Conservation (phyloP, 495 filamentous ascomycete species). For the Talaromyces wortmannii region DNA sequence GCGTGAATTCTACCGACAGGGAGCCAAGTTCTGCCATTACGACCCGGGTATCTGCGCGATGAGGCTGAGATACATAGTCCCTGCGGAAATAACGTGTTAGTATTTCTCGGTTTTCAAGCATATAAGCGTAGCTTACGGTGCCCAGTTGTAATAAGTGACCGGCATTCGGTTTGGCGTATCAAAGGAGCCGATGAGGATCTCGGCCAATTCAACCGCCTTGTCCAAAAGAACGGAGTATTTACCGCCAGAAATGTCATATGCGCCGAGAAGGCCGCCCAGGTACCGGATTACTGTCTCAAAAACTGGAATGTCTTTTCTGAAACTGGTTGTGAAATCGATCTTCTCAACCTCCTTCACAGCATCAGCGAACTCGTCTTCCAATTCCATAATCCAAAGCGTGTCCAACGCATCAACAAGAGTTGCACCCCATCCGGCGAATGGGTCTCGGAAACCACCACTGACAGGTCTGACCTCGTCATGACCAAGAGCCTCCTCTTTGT, state of each 20-base stretch:
- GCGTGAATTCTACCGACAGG: slow-evolving; percentile 90
- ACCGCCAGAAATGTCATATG: slow-evolving; percentile 71
- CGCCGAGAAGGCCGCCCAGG: slow-evolving; percentile 72
- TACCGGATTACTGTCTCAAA: slow-evolving; percentile 89
- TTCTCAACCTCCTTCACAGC: slow-evolving; percentile 67
- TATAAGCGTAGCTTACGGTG: slow-evolving; percentile 45
- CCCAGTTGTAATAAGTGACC: slow-evolving; percentile 78
- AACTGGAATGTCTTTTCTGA: slow-evolving; percentile 59
- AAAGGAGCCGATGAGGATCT: slow-evolving; percentile 85
- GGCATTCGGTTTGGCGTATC: slow-evolving; percentile 98
- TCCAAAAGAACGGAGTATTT: slow-evolving; percentile 66
- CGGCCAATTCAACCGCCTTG: slow-evolving; percentile 83
- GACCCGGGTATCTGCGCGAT: slow-evolving; percentile 54
- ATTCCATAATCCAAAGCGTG: slow-evolving; percentile 92
- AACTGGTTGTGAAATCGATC: slow-evolving; percentile 84
- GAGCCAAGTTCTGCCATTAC: slow-evolving; percentile 84
- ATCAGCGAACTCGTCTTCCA: slow-evolving; percentile 85
- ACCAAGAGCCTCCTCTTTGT: slow-evolving; percentile 67
- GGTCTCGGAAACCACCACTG: slow-evolving; percentile 52
- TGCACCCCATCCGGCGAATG: slow-evolving; percentile 93
- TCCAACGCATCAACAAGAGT: slow-evolving; percentile 92
- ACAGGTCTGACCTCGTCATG: slow-evolving; percentile 74
- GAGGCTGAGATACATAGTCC: slow-evolving; percentile 53
- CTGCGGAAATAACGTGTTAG: slow-evolving; percentile 18
- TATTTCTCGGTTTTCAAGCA: not conserved